Evolutionary conservation across 75 land plant species (phyloP), one percentile per base, ranked within the genome.

Genomic region (Adiantum capillusveneris): DNA sequence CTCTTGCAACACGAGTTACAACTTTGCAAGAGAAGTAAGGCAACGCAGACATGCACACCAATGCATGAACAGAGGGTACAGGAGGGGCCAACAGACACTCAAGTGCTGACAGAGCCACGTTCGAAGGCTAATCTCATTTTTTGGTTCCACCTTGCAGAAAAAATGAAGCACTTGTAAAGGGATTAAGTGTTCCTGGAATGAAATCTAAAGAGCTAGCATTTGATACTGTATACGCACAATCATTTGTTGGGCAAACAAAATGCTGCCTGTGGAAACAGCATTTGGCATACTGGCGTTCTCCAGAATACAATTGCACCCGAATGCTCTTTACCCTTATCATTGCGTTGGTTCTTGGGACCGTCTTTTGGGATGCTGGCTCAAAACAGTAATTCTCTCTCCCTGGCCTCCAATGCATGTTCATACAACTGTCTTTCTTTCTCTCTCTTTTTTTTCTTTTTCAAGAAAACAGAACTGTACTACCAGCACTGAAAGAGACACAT

Each of bases 181-280:
- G 80, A 57, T 64, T 86, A 11, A 80, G 74, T 37, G 66, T 52
- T 11, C 84, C 87, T 2, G 16, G 25, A 17, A 20, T 22, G 16
- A 69, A 48, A 25, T 53, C 81, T 16, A 71, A 88, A 65, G 88
- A 88, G 0, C 57, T 88, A 44, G 51, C 51, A 37, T 88, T 88
- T 53, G 69, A 80, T 30, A 79, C 81, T 9, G 71, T 75, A 61
- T 88, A 81, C 43, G 58, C 88, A 0, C 83, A 68, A 50, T 29
- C 78, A 45, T 75, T 73, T 42, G n/a, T 54, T 37, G 31, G 41
- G 5, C 94, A 88, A 54, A 72, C 74, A 65, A 34, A 57, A 18
- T 70, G 80, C 43, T 81, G 81, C 51, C 78, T 89, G 19, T 85
- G 95, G 89, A 89, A 85, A 65, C 89, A 85, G 59, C 74, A 85